phyloP scores from a whole-genome alignment of 2,329 filamentous ascomycete species.

The Penicillium capsulatum region DNA sequence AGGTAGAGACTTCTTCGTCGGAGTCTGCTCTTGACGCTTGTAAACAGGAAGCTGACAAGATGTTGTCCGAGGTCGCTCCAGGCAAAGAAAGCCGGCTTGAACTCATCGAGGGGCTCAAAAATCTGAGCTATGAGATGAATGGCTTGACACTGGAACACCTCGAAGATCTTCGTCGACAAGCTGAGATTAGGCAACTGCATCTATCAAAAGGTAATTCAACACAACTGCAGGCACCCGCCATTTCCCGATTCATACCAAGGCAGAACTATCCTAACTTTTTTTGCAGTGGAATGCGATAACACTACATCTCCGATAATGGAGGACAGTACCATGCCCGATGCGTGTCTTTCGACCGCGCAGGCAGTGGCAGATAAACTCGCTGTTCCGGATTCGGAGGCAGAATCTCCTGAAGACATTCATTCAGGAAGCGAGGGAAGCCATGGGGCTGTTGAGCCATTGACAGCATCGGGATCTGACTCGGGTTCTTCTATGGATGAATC shows the following conservation, averaged over 20 bases:
- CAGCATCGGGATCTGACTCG: conserved; percentile 26
- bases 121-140: conserved; percentile 46
- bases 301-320: background rate
- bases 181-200: conserved; percentile 17
- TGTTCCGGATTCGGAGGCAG: background rate
- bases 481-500: conserved; percentile 41
- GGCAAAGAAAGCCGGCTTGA: conserved; percentile 41
- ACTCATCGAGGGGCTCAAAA: conserved; percentile 48
- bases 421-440: conserved; percentile 8
- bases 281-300: too few species aligned
- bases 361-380: background rate
- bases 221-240: background rate
- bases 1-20: conserved; percentile 43
- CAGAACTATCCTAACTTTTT: background rate
- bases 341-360: background rate
- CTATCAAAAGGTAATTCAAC: conserved; percentile 19
- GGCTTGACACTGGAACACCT: conserved; percentile 45
- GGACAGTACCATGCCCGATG: background rate
- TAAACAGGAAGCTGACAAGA: conserved; percentile 36
- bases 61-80: conserved; percentile 46
- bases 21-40: conserved; percentile 31
- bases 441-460: conserved; percentile 12
- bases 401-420: conserved; percentile 6
- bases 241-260: conserved; percentile 2
- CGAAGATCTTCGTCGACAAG: conserved; percentile 31